These are phyloP conservation scores for Dipodascus geniculatus DNA, from an alignment of 805 yeast species.

Conservation along the genomic window DNA sequence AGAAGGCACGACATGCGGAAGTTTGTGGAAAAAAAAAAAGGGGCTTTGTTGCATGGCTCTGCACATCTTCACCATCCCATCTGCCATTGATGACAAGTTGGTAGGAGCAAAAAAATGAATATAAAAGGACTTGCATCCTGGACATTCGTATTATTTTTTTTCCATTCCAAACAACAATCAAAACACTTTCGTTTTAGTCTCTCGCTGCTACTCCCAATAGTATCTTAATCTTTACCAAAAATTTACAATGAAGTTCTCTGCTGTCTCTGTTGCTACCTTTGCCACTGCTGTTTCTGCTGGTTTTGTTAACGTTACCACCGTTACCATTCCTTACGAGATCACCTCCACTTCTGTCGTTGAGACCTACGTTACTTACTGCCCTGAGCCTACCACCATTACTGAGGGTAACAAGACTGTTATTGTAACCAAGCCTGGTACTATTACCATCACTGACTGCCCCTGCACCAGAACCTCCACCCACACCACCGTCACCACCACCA, in stretches of 20 bases:
- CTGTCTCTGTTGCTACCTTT: slow-evolving; percentile 12
- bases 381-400: slow-evolving; percentile 53
- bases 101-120: background rate
- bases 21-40: background rate
- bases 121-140: background rate
- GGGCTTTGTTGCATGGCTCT: too few species aligned
- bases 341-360: slow-evolving; percentile 44
- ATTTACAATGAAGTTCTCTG: slow-evolving; percentile 13
- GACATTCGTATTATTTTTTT: background rate
- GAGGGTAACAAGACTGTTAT: slow-evolving; percentile 61
- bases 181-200: background rate
- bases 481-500: slow-evolving; percentile 12
- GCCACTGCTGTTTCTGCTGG: slow-evolving; percentile 15
- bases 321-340: slow-evolving; percentile 16
- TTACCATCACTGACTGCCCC: slow-evolving; percentile 80
- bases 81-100: too few species aligned
- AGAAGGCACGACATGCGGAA: background rate
- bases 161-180: background rate
- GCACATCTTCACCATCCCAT: too few species aligned
- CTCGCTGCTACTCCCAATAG: background rate
- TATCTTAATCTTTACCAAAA: background rate
- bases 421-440: slow-evolving; percentile 67
- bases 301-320: slow-evolving; percentile 21
- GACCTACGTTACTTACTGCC: slow-evolving; percentile 75
- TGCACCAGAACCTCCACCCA: slow-evolving; percentile 46